phyloP scores from a whole-genome alignment of 805 yeast genomes.

The Teunomyces stri region DNA sequence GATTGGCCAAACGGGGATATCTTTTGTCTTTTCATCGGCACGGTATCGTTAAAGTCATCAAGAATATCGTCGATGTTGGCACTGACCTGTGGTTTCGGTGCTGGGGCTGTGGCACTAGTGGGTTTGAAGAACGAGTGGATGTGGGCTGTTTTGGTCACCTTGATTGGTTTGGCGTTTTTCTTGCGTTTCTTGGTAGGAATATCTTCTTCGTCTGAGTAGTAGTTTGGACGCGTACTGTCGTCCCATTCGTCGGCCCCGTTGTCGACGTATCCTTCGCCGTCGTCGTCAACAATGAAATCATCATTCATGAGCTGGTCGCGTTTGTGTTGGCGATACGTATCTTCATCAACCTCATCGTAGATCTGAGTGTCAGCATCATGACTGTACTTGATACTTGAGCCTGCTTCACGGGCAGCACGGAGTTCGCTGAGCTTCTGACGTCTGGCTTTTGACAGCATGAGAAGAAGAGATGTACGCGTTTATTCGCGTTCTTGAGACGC shows the following conservation, averaged over 20 bases:
- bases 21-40: slow-evolving; percentile 16
- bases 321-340: slow-evolving; percentile 69
- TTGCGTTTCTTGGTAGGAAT: slow-evolving; percentile 25
- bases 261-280: slow-evolving; percentile 91
- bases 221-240: slow-evolving; percentile 45
- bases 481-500: background rate
- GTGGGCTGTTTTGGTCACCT: slow-evolving; percentile 44
- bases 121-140: slow-evolving; percentile 55
- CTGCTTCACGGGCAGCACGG: slow-evolving; percentile 62
- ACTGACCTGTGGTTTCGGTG: slow-evolving; percentile 41
- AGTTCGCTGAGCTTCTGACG: slow-evolving; percentile 57
- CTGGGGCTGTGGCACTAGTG: slow-evolving; percentile 22
- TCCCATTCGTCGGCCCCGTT: slow-evolving; percentile 93
- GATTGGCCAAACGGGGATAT: slow-evolving; percentile 13
- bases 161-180: slow-evolving; percentile 32
- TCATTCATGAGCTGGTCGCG: slow-evolving; percentile 80
- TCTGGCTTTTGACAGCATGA: slow-evolving; percentile 35
- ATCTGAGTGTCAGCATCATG: slow-evolving; percentile 53
- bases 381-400: slow-evolving; percentile 37
- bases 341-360: slow-evolving; percentile 88
- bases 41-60: slow-evolving; percentile 45
- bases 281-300: slow-evolving; percentile 92
- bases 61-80: slow-evolving; percentile 66
- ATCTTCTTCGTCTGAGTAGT: slow-evolving; percentile 57
- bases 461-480: background rate